phyloP scores from a whole-genome alignment of 352 stramenopile genomes.

The Phytophthora fragariae region DNA sequence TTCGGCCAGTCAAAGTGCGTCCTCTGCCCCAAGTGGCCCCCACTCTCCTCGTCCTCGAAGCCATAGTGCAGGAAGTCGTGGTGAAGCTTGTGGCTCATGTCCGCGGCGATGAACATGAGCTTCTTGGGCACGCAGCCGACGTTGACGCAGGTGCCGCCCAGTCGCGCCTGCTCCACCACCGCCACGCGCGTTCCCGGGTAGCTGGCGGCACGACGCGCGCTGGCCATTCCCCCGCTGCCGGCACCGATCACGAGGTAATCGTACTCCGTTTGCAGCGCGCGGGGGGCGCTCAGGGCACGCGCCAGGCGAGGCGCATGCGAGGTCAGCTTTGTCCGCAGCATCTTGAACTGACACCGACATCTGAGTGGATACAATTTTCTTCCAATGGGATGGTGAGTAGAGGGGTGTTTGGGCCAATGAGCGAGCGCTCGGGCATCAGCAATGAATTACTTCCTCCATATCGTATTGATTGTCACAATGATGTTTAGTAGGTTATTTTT shows the following conservation, averaged over 20 bases:
- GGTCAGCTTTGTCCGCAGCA: slow-evolving; percentile 22
- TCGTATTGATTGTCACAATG: too few species aligned
- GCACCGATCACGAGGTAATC: slow-evolving; percentile 94
- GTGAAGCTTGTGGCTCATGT: slow-evolving; percentile 63
- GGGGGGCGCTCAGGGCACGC: slow-evolving; percentile 23
- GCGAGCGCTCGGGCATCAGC: slow-evolving; percentile 13
- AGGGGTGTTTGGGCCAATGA: slow-evolving; percentile 15
- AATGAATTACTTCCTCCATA: too few species aligned
- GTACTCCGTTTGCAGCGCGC: slow-evolving; percentile 39
- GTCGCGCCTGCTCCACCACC: slow-evolving; percentile 92
- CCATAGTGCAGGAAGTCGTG: slow-evolving; percentile 68
- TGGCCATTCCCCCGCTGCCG: slow-evolving; percentile 93
- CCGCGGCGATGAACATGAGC: slow-evolving; percentile 93
- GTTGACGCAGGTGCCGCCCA: slow-evolving; percentile 99
- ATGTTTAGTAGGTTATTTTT: too few species aligned
- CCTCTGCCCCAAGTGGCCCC: slow-evolving; percentile 46
- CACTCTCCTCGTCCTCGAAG: slow-evolving; percentile 52
- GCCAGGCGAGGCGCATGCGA: slow-evolving; percentile 20
- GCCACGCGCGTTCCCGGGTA: slow-evolving; percentile 93
- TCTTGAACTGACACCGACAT: slow-evolving; percentile 15
- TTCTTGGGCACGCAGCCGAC: slow-evolving; percentile 99
- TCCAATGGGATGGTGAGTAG: slow-evolving; percentile 6
- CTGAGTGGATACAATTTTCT: slow-evolving; percentile 8
- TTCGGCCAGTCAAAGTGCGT: slow-evolving; percentile 90
- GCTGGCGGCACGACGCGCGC: slow-evolving; percentile 88